Conservation (phyloP, 139 green algal species). For the Mesotaenium endlicherianum region DNA sequence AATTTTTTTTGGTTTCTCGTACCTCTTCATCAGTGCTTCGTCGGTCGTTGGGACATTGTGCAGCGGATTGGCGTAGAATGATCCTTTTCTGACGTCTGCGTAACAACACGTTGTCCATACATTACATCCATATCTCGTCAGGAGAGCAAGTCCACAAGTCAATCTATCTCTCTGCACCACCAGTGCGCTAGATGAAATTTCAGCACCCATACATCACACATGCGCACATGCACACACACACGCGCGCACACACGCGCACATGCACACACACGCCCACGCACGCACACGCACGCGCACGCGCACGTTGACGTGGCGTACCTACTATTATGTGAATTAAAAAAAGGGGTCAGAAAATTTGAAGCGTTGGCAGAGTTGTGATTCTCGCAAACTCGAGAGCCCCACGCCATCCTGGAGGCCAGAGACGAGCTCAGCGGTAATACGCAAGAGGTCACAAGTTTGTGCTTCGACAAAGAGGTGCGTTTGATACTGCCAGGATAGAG, state of each 20-base stretch:
- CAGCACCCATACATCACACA: not conserved
- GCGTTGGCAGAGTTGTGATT: too few species aligned
- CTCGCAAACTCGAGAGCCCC: too few species aligned
- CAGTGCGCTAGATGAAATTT: too few species aligned
- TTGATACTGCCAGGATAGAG: too few species aligned
- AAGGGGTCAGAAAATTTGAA: too few species aligned
- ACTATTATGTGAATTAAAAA: too few species aligned
- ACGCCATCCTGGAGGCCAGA: too few species aligned
- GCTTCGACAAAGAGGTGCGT: too few species aligned
- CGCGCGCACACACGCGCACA: not conserved
- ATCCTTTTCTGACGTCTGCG: constrained; percentile 48
- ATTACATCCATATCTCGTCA: not conserved
- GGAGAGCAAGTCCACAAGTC: not conserved
- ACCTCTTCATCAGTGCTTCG: constrained; percentile 27
- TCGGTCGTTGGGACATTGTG: constrained; percentile 39
- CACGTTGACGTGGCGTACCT: too few species aligned
- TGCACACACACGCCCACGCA: not conserved
- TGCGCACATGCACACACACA: not conserved
- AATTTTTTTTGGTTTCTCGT: not conserved
- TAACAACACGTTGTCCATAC: not conserved
- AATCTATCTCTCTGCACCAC: not conserved
- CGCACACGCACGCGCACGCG: too few species aligned
- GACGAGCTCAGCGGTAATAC: too few species aligned
- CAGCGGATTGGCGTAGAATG: constrained; percentile 55
- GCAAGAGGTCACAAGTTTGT: too few species aligned